Percentiles rank a stretch among this genome's conserved stretches.
Evolutionary conservation across 1,284 basidiomycete species (phyloP).

Genomic region (Kwoniella shivajii): DNA sequence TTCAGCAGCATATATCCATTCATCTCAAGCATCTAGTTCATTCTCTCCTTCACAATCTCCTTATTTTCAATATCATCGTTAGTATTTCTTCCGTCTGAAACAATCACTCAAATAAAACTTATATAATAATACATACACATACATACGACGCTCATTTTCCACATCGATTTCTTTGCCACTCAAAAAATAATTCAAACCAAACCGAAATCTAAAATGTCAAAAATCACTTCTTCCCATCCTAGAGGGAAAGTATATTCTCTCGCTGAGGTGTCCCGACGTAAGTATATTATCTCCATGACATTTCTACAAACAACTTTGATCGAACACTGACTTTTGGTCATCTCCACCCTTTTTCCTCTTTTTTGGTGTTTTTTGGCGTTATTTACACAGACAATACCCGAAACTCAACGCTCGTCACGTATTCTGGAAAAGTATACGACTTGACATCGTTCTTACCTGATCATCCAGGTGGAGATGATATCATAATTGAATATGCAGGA

Average conservation of each 20-base stretch:
- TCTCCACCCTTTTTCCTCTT: conserved; percentile 1
- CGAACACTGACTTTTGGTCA: background rate
- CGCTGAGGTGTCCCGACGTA: conserved; percentile 49
- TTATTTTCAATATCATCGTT: too few species aligned
- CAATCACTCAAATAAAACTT: too few species aligned
- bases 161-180: too few species aligned
- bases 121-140: too few species aligned
- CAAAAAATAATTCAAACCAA: too few species aligned
- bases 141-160: too few species aligned
- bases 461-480: conserved; percentile 59
- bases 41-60: too few species aligned
- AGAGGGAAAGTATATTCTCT: conserved; percentile 38
- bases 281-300: too few species aligned
- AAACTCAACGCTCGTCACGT: conserved; percentile 50
- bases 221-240: conserved; percentile 5
- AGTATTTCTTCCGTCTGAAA: too few species aligned
- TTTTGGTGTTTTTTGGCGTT: background rate
- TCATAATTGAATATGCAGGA: conserved; percentile 69
- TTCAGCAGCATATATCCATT: too few species aligned
- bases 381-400: conserved; percentile 40
- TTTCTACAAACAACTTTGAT: too few species aligned
- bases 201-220: conserved; percentile 17
- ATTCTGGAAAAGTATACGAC: conserved; percentile 57
- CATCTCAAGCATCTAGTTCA: too few species aligned
- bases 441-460: conserved; percentile 57